These are phyloP conservation scores for Fomitopsis serialis DNA, from an alignment of 768 basidiomycete genomes.

Conservation along the genomic window DNA sequence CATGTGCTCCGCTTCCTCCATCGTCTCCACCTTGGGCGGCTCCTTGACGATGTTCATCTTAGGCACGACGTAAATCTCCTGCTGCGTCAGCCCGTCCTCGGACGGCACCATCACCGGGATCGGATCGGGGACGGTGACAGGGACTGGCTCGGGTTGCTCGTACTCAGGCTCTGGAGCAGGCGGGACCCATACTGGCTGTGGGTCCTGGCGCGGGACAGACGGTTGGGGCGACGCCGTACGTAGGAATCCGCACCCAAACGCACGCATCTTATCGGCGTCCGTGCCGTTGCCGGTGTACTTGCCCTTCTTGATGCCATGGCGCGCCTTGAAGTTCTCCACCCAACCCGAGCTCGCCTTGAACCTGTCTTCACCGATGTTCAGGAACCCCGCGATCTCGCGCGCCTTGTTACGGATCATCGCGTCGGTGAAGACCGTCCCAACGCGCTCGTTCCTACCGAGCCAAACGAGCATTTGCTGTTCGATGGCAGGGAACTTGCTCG, in stretches of 20 bases:
- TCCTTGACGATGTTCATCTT: neutral
- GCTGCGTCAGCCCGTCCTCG: neutral
- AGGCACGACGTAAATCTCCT: neutral
- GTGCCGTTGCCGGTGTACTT: constrained; percentile 43
- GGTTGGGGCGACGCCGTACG: neutral
- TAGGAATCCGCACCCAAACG: neutral
- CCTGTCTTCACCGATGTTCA: constrained; percentile 57
- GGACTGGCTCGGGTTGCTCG: neutral
- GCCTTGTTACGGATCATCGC: constrained; percentile 60
- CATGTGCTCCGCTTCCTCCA: neutral
- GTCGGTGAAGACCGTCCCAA: constrained; percentile 54
- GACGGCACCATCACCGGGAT: neutral
- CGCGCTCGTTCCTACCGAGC: constrained; percentile 50
- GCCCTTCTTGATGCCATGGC: constrained; percentile 70
- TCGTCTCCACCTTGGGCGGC: neutral
- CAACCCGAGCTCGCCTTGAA: constrained; percentile 93
- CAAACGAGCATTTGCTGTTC: constrained; percentile 60
- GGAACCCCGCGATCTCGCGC: constrained; percentile 52
- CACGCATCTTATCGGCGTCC: constrained; percentile 2
- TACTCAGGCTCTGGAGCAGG: neutral
- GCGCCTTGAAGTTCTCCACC: constrained; percentile 89
- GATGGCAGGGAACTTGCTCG: constrained; percentile 76
- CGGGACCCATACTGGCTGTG: too few relatives aligned
- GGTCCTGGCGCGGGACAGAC: neutral
- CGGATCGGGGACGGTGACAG: neutral